Percentiles rank a stretch among this genome's conserved stretches.
phyloP scores from a whole-genome alignment of 2,329 filamentous ascomycete species.

The Fusarium verrucosum region DNA sequence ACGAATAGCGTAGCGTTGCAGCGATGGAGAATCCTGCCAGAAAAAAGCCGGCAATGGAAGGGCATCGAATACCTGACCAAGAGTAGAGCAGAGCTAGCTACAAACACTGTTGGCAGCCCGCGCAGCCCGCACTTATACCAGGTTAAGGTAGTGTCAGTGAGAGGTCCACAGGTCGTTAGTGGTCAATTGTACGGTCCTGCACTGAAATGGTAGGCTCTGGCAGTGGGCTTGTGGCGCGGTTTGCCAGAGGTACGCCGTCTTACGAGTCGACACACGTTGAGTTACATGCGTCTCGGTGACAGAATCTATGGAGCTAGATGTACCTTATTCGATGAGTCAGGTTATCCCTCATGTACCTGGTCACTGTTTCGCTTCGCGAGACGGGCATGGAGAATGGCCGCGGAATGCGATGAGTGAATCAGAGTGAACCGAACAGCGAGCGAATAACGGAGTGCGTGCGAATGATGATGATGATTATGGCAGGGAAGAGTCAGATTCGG shows the following conservation, averaged over 20 bases:
- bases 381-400: conserved; percentile 18
- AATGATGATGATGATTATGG: conserved; percentile 2
- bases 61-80: conserved; percentile 37
- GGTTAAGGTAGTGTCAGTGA: too few species aligned
- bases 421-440: conserved; percentile 24
- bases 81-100: background rate
- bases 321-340: conserved; percentile 34
- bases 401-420: conserved; percentile 20
- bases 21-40: conserved; percentile 26
- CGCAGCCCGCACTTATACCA: conserved; percentile 31
- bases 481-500: conserved; percentile 12
- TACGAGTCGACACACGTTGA: conserved; percentile 30
- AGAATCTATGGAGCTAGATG: conserved; percentile 1
- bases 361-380: conserved; percentile 17
- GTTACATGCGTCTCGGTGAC: conserved; percentile 31
- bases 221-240: conserved; percentile 37
- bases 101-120: conserved; percentile 15
- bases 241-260: conserved; percentile 34
- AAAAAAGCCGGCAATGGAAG: conserved; percentile 39
- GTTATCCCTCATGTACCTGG: conserved; percentile 30
- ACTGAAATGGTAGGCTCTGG: conserved; percentile 29
- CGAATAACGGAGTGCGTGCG: background rate
- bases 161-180: conserved; percentile 24
- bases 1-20: conserved; percentile 36
- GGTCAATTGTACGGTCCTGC: conserved; percentile 28